These are phyloP conservation scores for Falciphora oryzae DNA, from an alignment of 2,329 filamentous ascomycete species.

Conservation along the genomic window DNA sequence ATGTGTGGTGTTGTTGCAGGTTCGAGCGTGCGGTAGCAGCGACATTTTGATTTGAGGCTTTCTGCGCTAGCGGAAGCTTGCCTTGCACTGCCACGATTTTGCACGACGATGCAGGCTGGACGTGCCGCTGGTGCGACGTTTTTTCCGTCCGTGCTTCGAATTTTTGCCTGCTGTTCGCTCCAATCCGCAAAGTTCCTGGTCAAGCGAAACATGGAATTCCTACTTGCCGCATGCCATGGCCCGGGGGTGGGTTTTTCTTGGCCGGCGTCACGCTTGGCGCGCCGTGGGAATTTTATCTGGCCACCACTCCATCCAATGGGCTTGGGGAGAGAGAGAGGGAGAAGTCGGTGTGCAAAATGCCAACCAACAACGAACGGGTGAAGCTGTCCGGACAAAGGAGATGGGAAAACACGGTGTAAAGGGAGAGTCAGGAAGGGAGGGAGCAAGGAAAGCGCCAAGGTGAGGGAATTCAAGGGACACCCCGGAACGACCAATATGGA, in stretches of 20 bases:
- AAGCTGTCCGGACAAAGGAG: neutral
- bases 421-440: neutral
- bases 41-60: no score
- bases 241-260: neutral
- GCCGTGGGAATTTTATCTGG: neutral
- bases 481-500: neutral
- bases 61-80: no score
- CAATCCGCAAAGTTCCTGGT: no score
- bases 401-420: neutral
- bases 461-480: neutral
- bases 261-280: neutral
- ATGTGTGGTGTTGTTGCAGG: no score
- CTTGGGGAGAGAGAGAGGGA: no score
- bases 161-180: conserved; percentile 15
- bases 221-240: no score
- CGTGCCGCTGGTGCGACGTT: conserved; percentile 5
- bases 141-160: conserved; percentile 1
- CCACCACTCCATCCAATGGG: neutral
- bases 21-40: no score
- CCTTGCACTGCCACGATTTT: conserved; percentile 1
- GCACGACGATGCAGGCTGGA: neutral
- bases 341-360: neutral
- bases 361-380: neutral
- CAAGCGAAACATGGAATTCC: no score
- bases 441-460: neutral